These are phyloP conservation scores for Sanghuangporus sanghuang DNA, from an alignment of 1,284 basidiomycete genomes.

Conservation along the genomic window DNA sequence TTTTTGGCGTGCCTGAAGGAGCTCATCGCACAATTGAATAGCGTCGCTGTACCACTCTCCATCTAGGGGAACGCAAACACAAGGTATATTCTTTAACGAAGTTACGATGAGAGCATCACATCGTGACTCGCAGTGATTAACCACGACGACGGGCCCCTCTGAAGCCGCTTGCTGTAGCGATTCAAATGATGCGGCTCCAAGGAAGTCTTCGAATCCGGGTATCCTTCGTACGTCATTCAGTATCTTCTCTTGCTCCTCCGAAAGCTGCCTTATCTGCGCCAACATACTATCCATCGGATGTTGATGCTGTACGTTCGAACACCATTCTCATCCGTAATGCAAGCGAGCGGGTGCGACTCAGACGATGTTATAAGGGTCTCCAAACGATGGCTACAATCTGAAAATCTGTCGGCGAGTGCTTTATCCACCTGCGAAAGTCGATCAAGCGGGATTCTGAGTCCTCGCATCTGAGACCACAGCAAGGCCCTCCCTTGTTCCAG, in stretches of 20 bases:
- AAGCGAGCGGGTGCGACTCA: neutral
- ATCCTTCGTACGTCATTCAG: slow-evolving; percentile 2
- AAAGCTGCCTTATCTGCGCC: neutral
- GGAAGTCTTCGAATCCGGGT: slow-evolving; percentile 12
- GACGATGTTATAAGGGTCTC: neutral
- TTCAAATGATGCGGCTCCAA: slow-evolving; percentile 4
- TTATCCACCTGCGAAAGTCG: neutral
- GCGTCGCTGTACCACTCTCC: neutral
- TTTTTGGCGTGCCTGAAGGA: neutral
- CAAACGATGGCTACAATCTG: neutral
- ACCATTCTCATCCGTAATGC: neutral
- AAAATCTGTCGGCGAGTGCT: neutral
- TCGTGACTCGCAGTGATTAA: slow-evolving; percentile 7
- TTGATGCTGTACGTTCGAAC: too few relatives aligned
- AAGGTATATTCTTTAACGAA: neutral
- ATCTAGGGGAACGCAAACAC: neutral
- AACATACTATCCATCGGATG: neutral
- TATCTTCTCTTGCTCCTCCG: slow-evolving; percentile 4
- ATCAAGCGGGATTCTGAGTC: neutral
- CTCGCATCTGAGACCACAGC: slow-evolving; percentile 1
- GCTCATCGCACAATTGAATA: neutral
- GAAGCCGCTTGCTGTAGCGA: slow-evolving; percentile 13
- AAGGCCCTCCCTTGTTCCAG: slow-evolving; percentile 5
- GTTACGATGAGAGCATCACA: neutral
- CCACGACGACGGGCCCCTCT: slow-evolving; percentile 8